phyloP scores from a whole-genome alignment of 139 green algal species.

The Chlorella sp. region DNA sequence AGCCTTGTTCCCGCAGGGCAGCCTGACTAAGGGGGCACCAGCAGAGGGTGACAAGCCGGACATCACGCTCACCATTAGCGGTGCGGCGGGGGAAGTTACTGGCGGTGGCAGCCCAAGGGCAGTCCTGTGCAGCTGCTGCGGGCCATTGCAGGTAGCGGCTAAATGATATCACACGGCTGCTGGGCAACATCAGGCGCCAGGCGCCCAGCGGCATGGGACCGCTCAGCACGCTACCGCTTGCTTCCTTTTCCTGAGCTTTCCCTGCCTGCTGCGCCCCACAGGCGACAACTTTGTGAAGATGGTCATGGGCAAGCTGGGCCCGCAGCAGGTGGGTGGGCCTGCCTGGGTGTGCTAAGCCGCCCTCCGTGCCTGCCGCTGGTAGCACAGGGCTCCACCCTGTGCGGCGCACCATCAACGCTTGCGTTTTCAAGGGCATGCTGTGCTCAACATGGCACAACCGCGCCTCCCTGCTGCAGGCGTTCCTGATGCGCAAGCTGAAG shows the following conservation, averaged over 20 bases:
- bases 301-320: conserved; percentile 86
- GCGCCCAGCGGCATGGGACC: too few species aligned
- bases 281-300: conserved; percentile 81
- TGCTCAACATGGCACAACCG: too few species aligned
- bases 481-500: conserved; percentile 91
- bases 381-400: too few species aligned
- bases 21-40: conserved; percentile 49
- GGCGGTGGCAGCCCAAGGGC: too few species aligned
- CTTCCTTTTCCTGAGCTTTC: not conserved
- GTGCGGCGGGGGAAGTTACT: conserved; percentile 43
- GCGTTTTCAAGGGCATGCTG: too few species aligned
- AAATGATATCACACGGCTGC: too few species aligned
- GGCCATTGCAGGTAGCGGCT: too few species aligned
- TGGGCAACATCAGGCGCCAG: too few species aligned
- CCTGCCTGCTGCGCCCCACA: not conserved
- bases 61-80: conserved; percentile 81
- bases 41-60: conserved; percentile 60
- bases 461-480: conserved; percentile 75
- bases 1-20: not conserved
- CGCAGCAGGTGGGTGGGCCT: conserved; percentile 61
- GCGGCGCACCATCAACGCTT: too few species aligned
- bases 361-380: too few species aligned
- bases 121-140: too few species aligned
- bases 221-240: not conserved
- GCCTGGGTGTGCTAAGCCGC: conserved; percentile 43